Evolutionary conservation across 2,329 filamentous ascomycete genomes (phyloP), one percentile per base, ranked within the genome.

Genomic region (Cordyceps fumosorosea): DNA sequence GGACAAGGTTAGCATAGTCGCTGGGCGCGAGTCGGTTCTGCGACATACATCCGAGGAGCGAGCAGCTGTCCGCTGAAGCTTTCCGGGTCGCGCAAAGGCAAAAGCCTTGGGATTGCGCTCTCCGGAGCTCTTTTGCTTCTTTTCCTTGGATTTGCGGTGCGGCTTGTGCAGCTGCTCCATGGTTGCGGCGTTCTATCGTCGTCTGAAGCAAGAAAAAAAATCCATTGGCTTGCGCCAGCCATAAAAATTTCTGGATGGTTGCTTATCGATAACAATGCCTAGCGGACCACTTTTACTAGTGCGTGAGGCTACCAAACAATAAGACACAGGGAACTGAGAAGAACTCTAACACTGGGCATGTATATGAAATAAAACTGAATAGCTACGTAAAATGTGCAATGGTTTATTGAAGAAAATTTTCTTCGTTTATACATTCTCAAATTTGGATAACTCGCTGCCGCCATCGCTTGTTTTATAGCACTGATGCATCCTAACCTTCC

Each of bases 101-200:
- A 96, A 97, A 16, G 93, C 93, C 77, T 96, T 97, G 2, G 91
- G 90, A 73, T 96, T 96, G 66, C 80, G 81, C 61, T 90, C 90
- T 73, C 85, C 87, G 50, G 86, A 75, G 54, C 78, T 77, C 67
- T 72, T 65, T 70, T 76, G 70, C 75, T 88, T 85, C 81, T 96
- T 96, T 77, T 95, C 90, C 77, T 96, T 97, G 34, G 87, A 80
- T 71, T 90, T 87, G 71, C 93, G 84, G 81, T 98, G 93, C 70
- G 91, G 85, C 76, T 91, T 87, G 72, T 98, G 92, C 79, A 97
- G 93, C 65, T 91, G 84, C 73, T 93, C 89, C 89, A 92, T 93
- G 69, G 66, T 82, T 74, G 73, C 57, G 53, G 45, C 52, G 58
- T 65, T 62, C 54, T 62, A 58, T 62, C 61, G 61, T 62, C 55